Base-by-base conservation (phyloP, 2,329 filamentous ascomycete species). In the Leptographium flavum region DNA sequence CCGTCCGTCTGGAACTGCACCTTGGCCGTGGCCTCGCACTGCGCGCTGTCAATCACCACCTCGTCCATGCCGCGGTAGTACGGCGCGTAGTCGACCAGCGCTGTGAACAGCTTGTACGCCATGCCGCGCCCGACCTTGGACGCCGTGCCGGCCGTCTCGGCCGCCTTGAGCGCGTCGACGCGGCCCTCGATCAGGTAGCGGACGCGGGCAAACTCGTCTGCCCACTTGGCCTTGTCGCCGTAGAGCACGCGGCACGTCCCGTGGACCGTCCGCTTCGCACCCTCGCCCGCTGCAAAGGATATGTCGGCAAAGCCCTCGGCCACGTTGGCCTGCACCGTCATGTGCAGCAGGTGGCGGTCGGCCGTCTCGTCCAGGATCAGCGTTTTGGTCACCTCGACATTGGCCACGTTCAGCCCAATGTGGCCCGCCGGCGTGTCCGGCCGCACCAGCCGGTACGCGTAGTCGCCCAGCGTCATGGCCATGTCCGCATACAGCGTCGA, bases 111-210 rank as follows among this genome's bases (percentile, higher is more conserved):
- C 63, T 87, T 88, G 71, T 92, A 92, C 14, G 81, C 80, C 65
- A 87, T 75, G 30, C 81, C 81, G 23, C 81, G 77, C 42, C 81
- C 74, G 50, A 87, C 74, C 63, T 83, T 82, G 58, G 83, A 81
- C 25, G 81, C 81, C 46, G 74, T 71, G 33, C 82, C 82, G 30
- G 67, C 70, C 54, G 74, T 64, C 45, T 82, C 79, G 48, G 76
- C 80, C 50, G 74, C 64, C 53, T 70, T 64, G 3, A 81, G 69
- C 23, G 67, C 62, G 19, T 78, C 67, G 45, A 81, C 70, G 46
- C 78, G 74, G 21, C 68, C 70, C 54, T 77, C 74, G 57, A 90
- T 76, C 31, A 87, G 68, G 57, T 87, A 86, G 53, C 72, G 70
- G 52, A 74, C 73, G 44, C 81, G 79, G 49, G 77, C 69, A 64